phyloP scores from a whole-genome alignment of 306 rosid species.

The Corylus avellana region DNA sequence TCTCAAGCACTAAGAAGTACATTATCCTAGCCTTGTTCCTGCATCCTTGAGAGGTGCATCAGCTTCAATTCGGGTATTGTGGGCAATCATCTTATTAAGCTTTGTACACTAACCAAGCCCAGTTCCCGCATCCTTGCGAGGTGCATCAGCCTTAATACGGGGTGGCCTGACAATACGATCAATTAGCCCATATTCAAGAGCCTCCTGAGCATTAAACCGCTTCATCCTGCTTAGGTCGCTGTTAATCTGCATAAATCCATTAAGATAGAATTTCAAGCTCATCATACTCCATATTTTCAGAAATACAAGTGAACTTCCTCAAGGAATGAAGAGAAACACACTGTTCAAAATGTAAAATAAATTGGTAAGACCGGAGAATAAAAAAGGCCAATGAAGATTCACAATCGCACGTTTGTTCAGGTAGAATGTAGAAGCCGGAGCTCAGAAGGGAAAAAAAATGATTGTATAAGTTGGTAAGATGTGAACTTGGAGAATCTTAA shows the following conservation, averaged over 20 bases:
- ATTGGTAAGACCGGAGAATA: constrained; percentile 1
- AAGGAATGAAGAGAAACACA: constrained; percentile 7
- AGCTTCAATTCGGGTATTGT: background rate
- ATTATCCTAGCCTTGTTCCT: background rate
- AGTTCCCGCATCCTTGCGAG: constrained; percentile 61
- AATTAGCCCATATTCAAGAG: constrained; percentile 91
- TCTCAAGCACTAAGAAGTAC: constrained; percentile 3
- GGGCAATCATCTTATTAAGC: constrained; percentile 1
- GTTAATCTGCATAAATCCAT: constrained; percentile 53
- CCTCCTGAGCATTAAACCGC: constrained; percentile 73
- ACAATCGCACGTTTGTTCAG: constrained; percentile 11
- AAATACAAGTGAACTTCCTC: constrained; percentile 8
- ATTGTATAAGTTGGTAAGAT: no score
- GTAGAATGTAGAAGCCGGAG: background rate
- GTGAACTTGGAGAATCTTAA: background rate
- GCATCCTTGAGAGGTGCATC: background rate
- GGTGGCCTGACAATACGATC: constrained; percentile 81
- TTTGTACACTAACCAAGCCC: constrained; percentile 71
- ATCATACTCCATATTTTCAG: constrained; percentile 18
- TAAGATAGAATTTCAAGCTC: constrained; percentile 19
- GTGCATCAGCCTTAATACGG: constrained; percentile 78
- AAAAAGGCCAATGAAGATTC: constrained; percentile 13
- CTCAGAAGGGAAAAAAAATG: no score
- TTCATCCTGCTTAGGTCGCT: constrained; percentile 69
- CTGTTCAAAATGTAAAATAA: constrained; percentile 19